Evolutionary conservation across 2,329 filamentous ascomycete genomes (phyloP), one percentile per base, ranked within the genome.

Genomic region (Talaromyces rugulosus): DNA sequence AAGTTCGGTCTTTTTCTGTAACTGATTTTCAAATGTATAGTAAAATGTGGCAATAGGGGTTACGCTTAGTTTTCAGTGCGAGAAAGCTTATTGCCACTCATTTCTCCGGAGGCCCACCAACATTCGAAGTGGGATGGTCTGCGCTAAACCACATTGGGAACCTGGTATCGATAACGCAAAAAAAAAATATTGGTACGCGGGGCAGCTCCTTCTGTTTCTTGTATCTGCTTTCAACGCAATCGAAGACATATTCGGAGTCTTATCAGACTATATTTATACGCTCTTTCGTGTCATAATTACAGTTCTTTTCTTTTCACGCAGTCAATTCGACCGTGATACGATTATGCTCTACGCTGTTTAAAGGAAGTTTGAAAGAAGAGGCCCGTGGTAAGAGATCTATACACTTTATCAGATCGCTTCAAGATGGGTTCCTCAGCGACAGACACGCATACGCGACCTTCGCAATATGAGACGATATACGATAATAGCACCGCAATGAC

Each of bases 381-480:
- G 27, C 28, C 28, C 14, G 18, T 14, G 42, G 42, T 18, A 14
- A 47, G 16, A 7, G 16, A 30, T 23, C 50, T 28, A 53, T 23
- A 11, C 28, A n/a, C 31, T 18, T 4, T 16, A 31, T 31, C 27
- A n/a, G 50, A 31, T 31, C 8, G n/a, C 44, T 47, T 30, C 27
- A 53, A 18, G 5, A 62, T 59, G 61, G 42, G 51, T n/a, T 44
- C 23, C 27, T 42, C 47, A 23, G 34, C 27, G 23, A 27, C 55
- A 40, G 12, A 30, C 8, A 11, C 31, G 16, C 36, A 42, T 9
- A 59, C 56, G 2, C 27, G 23, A 50, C 62, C 55, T 14, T n/a
- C 33, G 52, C 31, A 54, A 30, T 58, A 31, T 14, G 68, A 75
- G 59, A 70, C 70, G 53, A 64, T 77, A 58, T 78, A 72, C 60